Percentiles rank a stretch among this genome's conserved stretches.
phyloP scores from a whole-genome alignment of 2,329 filamentous ascomycete genomes.

The Fusarium virguliforme region DNA sequence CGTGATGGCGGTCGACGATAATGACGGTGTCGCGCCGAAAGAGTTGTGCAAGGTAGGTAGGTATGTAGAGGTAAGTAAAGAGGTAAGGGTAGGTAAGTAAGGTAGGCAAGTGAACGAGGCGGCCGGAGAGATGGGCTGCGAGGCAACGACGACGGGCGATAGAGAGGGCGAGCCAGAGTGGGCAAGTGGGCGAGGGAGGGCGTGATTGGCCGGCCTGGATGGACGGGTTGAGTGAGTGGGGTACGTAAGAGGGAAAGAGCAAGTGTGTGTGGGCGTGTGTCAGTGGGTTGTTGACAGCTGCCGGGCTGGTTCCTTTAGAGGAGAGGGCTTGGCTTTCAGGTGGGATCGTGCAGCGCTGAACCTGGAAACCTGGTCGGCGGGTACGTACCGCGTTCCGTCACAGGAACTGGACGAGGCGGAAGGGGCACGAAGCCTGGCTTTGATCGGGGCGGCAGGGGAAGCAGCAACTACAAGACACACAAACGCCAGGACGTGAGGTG shows the following conservation, averaged over 20 bases:
- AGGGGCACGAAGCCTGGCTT: neutral
- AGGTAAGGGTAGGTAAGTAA: slow-evolving; percentile 18
- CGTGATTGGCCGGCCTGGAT: neutral
- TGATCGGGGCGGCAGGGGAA: slow-evolving; percentile 18
- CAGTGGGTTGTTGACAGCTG: slow-evolving; percentile 49
- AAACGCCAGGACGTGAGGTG: slow-evolving; percentile 27
- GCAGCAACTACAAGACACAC: slow-evolving; percentile 17
- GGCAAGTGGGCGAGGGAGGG: slow-evolving; percentile 34
- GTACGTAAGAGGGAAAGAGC: slow-evolving; percentile 44
- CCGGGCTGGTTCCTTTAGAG: slow-evolving; percentile 48
- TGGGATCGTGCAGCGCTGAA: slow-evolving; percentile 38
- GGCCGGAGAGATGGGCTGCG: slow-evolving; percentile 45
- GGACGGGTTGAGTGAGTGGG: slow-evolving; percentile 37
- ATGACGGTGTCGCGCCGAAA: slow-evolving; percentile 43
- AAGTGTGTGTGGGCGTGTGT: slow-evolving; percentile 48
- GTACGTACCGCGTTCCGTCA: slow-evolving; percentile 33
- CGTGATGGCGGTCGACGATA: slow-evolving; percentile 35
- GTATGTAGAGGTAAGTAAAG: slow-evolving; percentile 27
- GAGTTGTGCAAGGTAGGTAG: slow-evolving; percentile 40
- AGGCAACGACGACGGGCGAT: slow-evolving; percentile 49
- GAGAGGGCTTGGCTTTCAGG: slow-evolving; percentile 48
- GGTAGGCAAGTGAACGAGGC: slow-evolving; percentile 41
- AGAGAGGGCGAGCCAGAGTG: slow-evolving; percentile 46
- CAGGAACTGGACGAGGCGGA: neutral
- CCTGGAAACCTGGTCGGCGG: slow-evolving; percentile 45